Base-by-base conservation (phyloP, 768 basidiomycete genomes). In the Tricholomella constricta region DNA sequence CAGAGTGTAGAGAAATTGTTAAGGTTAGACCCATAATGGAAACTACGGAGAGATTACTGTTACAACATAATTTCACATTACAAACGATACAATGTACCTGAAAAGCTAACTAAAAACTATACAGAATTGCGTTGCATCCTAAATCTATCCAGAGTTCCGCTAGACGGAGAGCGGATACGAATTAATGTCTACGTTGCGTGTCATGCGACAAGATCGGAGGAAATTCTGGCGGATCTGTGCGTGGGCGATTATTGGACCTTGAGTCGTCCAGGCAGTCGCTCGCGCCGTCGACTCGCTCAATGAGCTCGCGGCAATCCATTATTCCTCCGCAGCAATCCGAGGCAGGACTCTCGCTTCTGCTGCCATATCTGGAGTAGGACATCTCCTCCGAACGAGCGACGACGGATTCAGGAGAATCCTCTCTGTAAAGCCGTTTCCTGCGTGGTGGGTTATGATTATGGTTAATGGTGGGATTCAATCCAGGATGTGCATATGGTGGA, bases 261-360 rank as follows among this genome's bases (percentile, higher is more conserved):
- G 51, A 19, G 6, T 27, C 27, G 34, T 50, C 53, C 11, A 27
- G 43, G 14, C 32, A 40, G 3, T 50, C 47, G 15, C 12, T 50
- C 44, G 37, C 32, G 49, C 64, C 59, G 17, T 62, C 57, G 23
- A 57, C 63, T 23, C 69, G 64, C 56, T 70, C 72, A 53, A 64
- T 65, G 20, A 80, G 69, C 17, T 70, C 72, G 15, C 67, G 67
- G 62, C 80, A 80, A 58, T 82, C 79, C 45, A 82, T 45, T 25
- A 79, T 70, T 7, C 81, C 80, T 32, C 77, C 79, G 60, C 79
- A 79, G 64, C 79, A 81, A 19, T 81, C 77, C 6, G 72, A 66
- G 20, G 63, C 68, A 17, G 59, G 58, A 54, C 66, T 75, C 27
- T 61, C 57, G 34, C 62, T 65, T n/a, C 62, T 58, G 20, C 54